phyloP scores from a whole-genome alignment of 1,139 yeast species.

The Sugiyamaella xylanicola region DNA sequence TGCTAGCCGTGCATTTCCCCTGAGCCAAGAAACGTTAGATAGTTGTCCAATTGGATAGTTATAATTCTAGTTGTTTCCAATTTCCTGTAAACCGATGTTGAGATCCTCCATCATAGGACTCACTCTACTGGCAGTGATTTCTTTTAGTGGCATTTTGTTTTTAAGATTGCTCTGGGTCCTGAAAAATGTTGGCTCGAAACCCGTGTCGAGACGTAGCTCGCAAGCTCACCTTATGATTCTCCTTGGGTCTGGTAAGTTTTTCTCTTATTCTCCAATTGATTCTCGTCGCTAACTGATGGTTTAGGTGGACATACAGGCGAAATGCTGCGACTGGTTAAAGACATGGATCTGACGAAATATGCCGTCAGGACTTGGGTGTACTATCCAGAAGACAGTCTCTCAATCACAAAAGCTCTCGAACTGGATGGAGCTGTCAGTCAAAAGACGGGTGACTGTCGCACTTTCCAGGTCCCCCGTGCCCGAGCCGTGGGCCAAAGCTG shows the following conservation, averaged over 20 bases:
- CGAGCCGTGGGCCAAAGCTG: conserved; percentile 72
- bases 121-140: background rate
- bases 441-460: conserved; percentile 26
- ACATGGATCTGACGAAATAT: conserved; percentile 42
- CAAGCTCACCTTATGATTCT: conserved; percentile 33
- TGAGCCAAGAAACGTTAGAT: background rate
- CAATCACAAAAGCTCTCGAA: conserved; percentile 52
- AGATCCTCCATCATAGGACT: background rate
- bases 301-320: conserved; percentile 94
- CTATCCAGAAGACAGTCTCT: conserved; percentile 59
- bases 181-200: background rate
- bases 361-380: conserved; percentile 40
- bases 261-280: no score
- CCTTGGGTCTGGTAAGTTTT: conserved; percentile 31
- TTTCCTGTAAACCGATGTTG: no score
- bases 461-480: conserved; percentile 63
- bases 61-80: no score
- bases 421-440: conserved; percentile 42
- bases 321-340: conserved; percentile 67
- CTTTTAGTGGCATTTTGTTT: background rate
- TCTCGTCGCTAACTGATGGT: conserved; percentile 21
- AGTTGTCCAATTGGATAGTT: no score
- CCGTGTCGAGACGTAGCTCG: background rate
- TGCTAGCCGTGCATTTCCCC: background rate
- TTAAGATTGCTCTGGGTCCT: background rate